Conservation (phyloP, 2,329 filamentous ascomycete species). For the Capronia americana region DNA sequence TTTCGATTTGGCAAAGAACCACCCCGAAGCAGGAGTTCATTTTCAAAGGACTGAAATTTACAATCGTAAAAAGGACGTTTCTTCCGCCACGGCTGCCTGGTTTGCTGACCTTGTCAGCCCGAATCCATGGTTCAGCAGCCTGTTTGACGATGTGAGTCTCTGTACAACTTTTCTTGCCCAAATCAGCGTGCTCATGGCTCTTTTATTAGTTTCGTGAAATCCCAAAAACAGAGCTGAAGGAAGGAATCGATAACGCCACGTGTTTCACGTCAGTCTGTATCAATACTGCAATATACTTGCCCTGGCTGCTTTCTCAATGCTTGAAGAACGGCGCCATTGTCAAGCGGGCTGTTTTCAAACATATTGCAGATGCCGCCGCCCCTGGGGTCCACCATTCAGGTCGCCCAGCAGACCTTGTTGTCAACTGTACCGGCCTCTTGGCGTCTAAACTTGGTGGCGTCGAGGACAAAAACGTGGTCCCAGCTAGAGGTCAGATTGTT, state of each 20-base stretch:
- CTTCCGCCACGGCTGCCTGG: conserved; percentile 60
- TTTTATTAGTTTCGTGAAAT: conserved; percentile 66
- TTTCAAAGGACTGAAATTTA: conserved; percentile 68
- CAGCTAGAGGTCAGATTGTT: conserved; percentile 82
- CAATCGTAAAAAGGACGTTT: conserved; percentile 69
- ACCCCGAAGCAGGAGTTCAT: conserved; percentile 76
- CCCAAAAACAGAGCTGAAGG: conserved; percentile 61
- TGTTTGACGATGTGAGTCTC: conserved; percentile 69
- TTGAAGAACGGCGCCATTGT: conserved; percentile 73
- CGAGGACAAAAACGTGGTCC: conserved; percentile 72
- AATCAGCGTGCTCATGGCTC: conserved; percentile 9
- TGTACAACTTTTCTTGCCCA: conserved; percentile 5
- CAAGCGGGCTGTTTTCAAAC: conserved; percentile 67
- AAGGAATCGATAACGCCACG: conserved; percentile 73
- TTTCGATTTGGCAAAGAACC: conserved; percentile 61
- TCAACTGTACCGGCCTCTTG: conserved; percentile 86
- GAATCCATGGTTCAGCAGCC: conserved; percentile 74
- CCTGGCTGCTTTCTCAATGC: conserved; percentile 83
- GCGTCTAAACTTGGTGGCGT: conserved; percentile 81
- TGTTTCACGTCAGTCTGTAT: conserved; percentile 87
- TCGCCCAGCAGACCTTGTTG: conserved; percentile 67
- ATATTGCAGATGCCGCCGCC: conserved; percentile 76
- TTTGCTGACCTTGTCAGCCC: conserved; percentile 71
- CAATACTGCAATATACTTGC: conserved; percentile 85
- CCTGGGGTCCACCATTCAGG: conserved; percentile 64